Percentiles rank a stretch among this genome's conserved stretches.
Conservation (phyloP, 306 rosid species). For the Prunus davidiana region DNA sequence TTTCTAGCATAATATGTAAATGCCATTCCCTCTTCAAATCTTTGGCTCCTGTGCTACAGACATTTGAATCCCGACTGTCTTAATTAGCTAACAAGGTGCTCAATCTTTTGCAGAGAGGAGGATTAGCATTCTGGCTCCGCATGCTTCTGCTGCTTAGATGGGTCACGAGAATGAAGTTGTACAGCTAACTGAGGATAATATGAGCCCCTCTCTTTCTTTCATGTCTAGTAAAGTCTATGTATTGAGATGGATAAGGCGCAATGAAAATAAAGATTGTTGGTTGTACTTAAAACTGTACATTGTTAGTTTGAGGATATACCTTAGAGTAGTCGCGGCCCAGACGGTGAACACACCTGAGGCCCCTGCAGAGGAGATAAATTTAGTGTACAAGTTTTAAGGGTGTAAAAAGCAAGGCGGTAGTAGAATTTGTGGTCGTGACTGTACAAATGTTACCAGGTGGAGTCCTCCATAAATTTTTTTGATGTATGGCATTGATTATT, state of each 20-base stretch:
- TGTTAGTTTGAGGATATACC: slow-evolving; percentile 50
- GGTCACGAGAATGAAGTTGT: slow-evolving; percentile 28
- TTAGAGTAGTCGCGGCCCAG: slow-evolving; percentile 46
- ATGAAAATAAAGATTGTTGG: slow-evolving; percentile 46
- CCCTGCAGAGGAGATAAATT: slow-evolving; percentile 38
- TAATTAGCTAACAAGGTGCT: slow-evolving; percentile 16
- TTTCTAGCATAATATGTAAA: not conserved
- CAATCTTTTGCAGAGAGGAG: slow-evolving; percentile 49
- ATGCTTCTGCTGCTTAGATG: slow-evolving; percentile 34
- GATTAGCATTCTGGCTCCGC: slow-evolving; percentile 54
- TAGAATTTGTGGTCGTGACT: slow-evolving; percentile 37
- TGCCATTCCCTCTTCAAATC: not conserved
- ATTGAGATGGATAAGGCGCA: slow-evolving; percentile 38
- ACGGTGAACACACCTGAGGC: slow-evolving; percentile 34
- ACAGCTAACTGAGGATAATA: slow-evolving; percentile 57
- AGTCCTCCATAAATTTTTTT: slow-evolving; percentile 19
- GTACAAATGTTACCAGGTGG: slow-evolving; percentile 42
- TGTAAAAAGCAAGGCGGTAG: slow-evolving; percentile 48
- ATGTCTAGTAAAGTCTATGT: slow-evolving; percentile 33
- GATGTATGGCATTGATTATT: slow-evolving; percentile 16
- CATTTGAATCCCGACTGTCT: not conserved
- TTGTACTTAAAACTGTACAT: slow-evolving; percentile 53
- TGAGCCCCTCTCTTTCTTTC: slow-evolving; percentile 37
- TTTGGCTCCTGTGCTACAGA: not conserved
- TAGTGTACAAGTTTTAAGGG: slow-evolving; percentile 45